Evolutionary conservation across 257 asterid genomes (phyloP).

Genomic region (Lycium ferocissimum): DNA sequence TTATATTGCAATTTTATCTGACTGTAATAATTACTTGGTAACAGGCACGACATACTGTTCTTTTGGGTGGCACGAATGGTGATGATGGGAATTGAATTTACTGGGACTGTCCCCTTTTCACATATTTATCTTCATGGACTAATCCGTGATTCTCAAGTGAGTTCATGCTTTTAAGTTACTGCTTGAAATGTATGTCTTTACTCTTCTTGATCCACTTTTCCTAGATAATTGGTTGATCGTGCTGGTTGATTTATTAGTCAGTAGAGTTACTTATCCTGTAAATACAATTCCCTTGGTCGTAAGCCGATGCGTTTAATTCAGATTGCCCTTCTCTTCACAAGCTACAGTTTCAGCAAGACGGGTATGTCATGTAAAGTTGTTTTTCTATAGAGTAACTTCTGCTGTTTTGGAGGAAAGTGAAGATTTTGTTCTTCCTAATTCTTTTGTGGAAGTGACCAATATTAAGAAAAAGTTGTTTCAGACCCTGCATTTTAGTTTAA

Average conservation of each 20-base stretch:
- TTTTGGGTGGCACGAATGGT: conserved; percentile 99
- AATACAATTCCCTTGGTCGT: background rate
- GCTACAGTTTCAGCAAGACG: conserved; percentile 11
- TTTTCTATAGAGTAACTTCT: conserved; percentile 16
- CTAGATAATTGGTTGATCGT: background rate
- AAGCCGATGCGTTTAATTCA: background rate
- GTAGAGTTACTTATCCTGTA: conserved; percentile 2
- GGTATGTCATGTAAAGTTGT: background rate
- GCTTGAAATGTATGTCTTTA: conserved; percentile 30
- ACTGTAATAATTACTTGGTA: conserved; percentile 35
- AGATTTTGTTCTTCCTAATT: background rate
- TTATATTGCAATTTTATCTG: background rate
- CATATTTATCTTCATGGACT: conserved; percentile 92
- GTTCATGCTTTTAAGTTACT: conserved; percentile 40
- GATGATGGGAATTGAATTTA: conserved; percentile 98
- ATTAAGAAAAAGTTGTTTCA: background rate
- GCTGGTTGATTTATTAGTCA: conserved; percentile 20
- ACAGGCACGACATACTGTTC: conserved; percentile 97
- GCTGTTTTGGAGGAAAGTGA: conserved; percentile 9
- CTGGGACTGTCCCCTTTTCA: conserved; percentile 91
- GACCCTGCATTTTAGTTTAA: background rate
- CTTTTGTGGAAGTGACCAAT: background rate
- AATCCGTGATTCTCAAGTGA: conserved; percentile 95
- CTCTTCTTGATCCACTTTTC: conserved; percentile 12
- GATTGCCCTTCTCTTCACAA: conserved; percentile 13